Evolutionary conservation across 306 rosid species (phyloP), one percentile per base, ranked within the genome.

Genomic region (Cicer cuneatum): DNA sequence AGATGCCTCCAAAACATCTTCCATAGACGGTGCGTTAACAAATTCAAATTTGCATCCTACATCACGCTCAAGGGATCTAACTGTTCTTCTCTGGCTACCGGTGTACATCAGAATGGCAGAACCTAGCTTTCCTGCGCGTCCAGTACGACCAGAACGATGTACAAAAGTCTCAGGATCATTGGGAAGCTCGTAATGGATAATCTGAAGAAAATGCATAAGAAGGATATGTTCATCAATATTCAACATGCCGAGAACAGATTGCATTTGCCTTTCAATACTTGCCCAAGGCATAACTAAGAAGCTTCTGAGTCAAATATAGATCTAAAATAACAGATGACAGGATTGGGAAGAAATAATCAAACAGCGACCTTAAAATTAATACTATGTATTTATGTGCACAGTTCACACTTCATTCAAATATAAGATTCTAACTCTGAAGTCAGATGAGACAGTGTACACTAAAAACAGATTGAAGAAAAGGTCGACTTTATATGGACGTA

Each of bases 121-220:
- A 76, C 99, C 99, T 78, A 78, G 83, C 80, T 95, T 95, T 75
- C 99, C 98, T 21, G 99, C 99, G 59, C 99, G 98, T 39, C 97
- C 99, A 40, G 99, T 95, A 71, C 99, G 98, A 39, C 99, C 99
- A 76, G 99, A 95, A 66, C 99, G 99, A 72, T 95, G 99, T 33
- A 95, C 98, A 61, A 95, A 95, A 58, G 99, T 95, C 84, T 95
- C 99, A 2, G 99, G 91, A 89, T 95, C 99, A 83, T 95, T 95
- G 83, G 99, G 99, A 83, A 95, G 98, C 70, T 94, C 99, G 53
- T 94, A 94, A 86, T 94, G 99, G 78, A 94, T 94, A 78, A 94
- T 15, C 99, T 94, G 86, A 71, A 75, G 72, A 82, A 69, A 74
- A 43, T 11, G 45, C 41, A 48, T 1, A 61, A 37, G 42, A 43